phyloP scores from a whole-genome alignment of 352 stramenopile genomes.

The Globisporangium megalacanthum region DNA sequence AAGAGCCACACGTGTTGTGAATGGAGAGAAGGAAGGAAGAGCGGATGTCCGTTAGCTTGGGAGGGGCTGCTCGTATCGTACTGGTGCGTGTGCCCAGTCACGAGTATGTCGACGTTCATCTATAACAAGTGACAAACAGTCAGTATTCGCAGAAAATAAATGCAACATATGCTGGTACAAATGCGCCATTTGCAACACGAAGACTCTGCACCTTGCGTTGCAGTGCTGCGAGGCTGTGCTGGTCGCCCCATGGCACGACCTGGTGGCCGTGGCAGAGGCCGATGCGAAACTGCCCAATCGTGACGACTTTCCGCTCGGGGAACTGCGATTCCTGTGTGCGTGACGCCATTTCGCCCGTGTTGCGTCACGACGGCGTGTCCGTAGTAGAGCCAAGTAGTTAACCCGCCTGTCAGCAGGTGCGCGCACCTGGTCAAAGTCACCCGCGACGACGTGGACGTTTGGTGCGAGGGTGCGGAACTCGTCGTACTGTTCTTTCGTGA shows the following conservation, averaged over 20 bases:
- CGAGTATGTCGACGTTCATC: constrained; percentile 97
- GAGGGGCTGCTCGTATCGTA: constrained; percentile 29
- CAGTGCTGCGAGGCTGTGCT: constrained; percentile 80
- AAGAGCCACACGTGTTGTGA: background rate
- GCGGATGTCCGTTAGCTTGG: background rate
- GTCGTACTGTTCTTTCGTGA: constrained; percentile 93
- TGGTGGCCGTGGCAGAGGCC: constrained; percentile 98
- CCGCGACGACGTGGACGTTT: constrained; percentile 95
- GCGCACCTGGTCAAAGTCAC: constrained; percentile 91
- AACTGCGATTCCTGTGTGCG: constrained; percentile 62
- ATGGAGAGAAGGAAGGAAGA: background rate
- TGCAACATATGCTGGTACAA: too few relatives aligned
- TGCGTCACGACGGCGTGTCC: background rate
- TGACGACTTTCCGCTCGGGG: constrained; percentile 94
- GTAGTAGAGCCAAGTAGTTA: background rate
- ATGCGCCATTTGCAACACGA: background rate
- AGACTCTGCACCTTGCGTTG: constrained; percentile 64
- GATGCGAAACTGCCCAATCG: constrained; percentile 96
- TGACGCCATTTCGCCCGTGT: too few relatives aligned
- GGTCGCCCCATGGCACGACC: constrained; percentile 88
- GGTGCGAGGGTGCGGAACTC: constrained; percentile 93
- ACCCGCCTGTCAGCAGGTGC: too few relatives aligned
- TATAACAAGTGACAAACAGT: constrained; percentile 16
- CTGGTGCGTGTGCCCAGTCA: constrained; percentile 94
- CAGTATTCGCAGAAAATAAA: background rate